Evolutionary conservation across 2,329 filamentous ascomycete species (phyloP).

Genomic region (Metarhizium sp.): DNA sequence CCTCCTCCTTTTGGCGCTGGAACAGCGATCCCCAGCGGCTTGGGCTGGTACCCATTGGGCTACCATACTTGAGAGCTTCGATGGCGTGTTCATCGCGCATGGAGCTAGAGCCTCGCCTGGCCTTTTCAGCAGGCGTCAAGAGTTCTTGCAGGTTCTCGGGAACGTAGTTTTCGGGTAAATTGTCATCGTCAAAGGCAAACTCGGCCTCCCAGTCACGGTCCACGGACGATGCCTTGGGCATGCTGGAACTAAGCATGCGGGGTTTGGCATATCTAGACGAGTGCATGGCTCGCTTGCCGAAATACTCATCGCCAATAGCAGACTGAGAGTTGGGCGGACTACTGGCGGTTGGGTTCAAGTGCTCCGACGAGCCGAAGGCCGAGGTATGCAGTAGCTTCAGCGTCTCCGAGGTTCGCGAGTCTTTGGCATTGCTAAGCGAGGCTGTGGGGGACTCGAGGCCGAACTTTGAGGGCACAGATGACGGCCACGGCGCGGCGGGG

Average conservation of each 20-base stretch:
- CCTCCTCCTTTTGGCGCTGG: constrained; percentile 50
- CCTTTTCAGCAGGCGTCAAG: constrained; percentile 58
- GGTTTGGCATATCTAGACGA: constrained; percentile 59
- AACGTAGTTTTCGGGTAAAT: constrained; percentile 47
- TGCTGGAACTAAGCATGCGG: constrained; percentile 58
- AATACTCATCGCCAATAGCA: constrained; percentile 47
- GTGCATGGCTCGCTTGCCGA: constrained; percentile 63
- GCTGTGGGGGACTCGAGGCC: constrained; percentile 77
- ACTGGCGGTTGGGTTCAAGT: constrained; percentile 42
- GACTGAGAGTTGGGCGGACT: constrained; percentile 43
- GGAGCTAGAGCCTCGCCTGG: constrained; percentile 48
- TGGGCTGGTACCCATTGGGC: constrained; percentile 48
- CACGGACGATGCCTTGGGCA: constrained; percentile 53
- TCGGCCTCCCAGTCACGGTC: constrained; percentile 56
- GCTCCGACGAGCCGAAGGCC: constrained; percentile 57
- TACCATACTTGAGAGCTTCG: constrained; percentile 49
- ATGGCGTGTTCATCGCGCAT: constrained; percentile 42
- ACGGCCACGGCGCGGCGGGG: constrained; percentile 69
- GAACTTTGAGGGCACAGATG: constrained; percentile 87
- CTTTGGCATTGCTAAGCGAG: constrained; percentile 56
- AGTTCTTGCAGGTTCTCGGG: constrained; percentile 62
- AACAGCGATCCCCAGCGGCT: constrained; percentile 54
- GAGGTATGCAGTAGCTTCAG: constrained; percentile 58
- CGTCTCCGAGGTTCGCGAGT: constrained; percentile 51
- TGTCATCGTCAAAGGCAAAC: constrained; percentile 71